Conservation (phyloP, 768 basidiomycete species). For the Auricularia sp. region DNA sequence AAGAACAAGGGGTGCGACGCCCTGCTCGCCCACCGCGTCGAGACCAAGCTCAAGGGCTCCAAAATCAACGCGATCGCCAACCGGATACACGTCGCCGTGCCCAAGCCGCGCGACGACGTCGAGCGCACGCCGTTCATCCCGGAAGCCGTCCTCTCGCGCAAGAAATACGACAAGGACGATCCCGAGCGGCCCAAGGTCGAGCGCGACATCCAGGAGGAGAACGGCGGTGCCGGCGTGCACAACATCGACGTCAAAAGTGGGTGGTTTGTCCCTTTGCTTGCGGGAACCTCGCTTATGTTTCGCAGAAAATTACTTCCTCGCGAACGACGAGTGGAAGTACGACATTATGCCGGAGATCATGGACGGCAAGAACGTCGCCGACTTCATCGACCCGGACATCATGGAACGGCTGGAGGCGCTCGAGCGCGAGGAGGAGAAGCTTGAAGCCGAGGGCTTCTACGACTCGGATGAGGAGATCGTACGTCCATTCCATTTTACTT, state of each 20-base stretch:
- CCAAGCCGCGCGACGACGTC: constrained; percentile 83
- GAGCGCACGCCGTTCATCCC: constrained; percentile 85
- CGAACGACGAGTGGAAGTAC: constrained; percentile 88
- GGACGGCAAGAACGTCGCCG: constrained; percentile 97
- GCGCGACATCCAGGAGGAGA: constrained; percentile 74
- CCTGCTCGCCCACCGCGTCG: constrained; percentile 89
- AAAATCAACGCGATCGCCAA: constrained; percentile 90
- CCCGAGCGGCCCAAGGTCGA: constrained; percentile 64
- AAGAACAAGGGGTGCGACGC: constrained; percentile 94
- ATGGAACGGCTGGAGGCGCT: constrained; percentile 93
- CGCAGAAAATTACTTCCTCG: constrained; percentile 82
- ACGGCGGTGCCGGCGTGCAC: constrained; percentile 85
- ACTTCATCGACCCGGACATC: constrained; percentile 98
- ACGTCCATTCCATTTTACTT: constrained; percentile 13
- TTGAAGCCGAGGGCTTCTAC: constrained; percentile 94
- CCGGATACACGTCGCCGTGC: constrained; percentile 91
- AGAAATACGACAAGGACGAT: constrained; percentile 82
- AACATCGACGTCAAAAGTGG: constrained; percentile 83
- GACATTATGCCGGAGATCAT: constrained; percentile 98
- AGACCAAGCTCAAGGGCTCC: constrained; percentile 85
- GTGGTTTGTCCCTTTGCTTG: constrained; percentile 19
- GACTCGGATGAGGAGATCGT: constrained; percentile 83
- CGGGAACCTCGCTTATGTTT: neutral
- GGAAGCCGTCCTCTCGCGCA: constrained; percentile 61
- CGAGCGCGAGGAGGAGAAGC: constrained; percentile 89